Evolutionary conservation across 805 yeast genomes (phyloP), one percentile per base, ranked within the genome.

Genomic region (Nakazawaea populi): DNA sequence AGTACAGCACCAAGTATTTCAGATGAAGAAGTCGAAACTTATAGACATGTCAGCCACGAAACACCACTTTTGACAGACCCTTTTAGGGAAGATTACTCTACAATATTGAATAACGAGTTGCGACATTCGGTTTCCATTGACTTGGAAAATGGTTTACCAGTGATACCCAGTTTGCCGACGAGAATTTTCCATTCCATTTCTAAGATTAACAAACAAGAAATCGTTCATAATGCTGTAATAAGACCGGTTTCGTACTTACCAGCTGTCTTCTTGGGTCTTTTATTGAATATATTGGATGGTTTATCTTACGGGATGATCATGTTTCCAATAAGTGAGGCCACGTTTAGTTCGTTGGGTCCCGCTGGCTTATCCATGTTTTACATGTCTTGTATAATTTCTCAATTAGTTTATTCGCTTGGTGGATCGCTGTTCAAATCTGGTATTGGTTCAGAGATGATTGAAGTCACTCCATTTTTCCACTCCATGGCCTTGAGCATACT

Each of bases 401-500:
- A 94, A 65, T 69, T 90, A 55, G 87, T 89, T 5, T 91, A 80
- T 63, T 90, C 97, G 0, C 67, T 88, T 28, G 99, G 99, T 12
- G 95, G 95, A 1, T 88, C 96, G 12, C 87, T 88, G 7, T 92
- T 94, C 70, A 82, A 81, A 54, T 77, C 90, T 2, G 96, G 96
- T n/a, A 82, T 92, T 42, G 99, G 99, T 1, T 87, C 96, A 4
- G 98, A 94, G 69, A 94, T 94, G 99, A 94, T 94, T 57, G 99
- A 94, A 66, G 89, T 94, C n/a, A 96, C 97, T 1, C 99, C 99
- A 1, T 94, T 94, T 65, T 92, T 92, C 73, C 99, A 94, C 62
- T 77, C 95, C 2, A 91, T 94, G 96, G 97, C 97, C 1, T 72
- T 79, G 30, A 72, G 84, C 11, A 83, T 94, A 46, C 72, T 84